Evolutionary conservation across 352 stramenopile genomes (phyloP), one percentile per base, ranked within the genome.

Genomic region (Phytophthora capsici): DNA sequence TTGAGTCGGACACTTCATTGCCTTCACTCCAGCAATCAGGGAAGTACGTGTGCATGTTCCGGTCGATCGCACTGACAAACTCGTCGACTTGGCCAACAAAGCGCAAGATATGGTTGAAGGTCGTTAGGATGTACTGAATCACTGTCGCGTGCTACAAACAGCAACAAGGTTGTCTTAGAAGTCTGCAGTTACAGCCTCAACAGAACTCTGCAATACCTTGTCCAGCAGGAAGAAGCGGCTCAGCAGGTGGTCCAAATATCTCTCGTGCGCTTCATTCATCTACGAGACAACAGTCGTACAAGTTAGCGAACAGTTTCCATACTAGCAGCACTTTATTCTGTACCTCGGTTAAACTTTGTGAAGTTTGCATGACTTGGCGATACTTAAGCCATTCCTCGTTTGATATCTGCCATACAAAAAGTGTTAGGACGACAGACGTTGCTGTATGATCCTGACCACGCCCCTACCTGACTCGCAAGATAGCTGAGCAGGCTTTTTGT

Each of bases 71-170:
- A 4, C 71, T 73, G 20, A 90, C 69, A 23, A 84, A 75, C 47
- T 81, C 80, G 19, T 91, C 73, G 8, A 88, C 68, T 22, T 78
- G 75, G 4, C 61, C 71, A 34, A 89, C 74, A 56, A 83, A 94
- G 6, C 73, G 59, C 52, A 94, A 80, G 23, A 92, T 78, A 26
- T 90, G 82, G 47, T 92, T 89, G 58, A 92, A 89, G 14, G 84
- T 88, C 23, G 75, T 81, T 44, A 91, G 47, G 36, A 90, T 88
- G 57, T 90, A 88, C 54, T 85, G 70, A 26, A 87, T 81, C n/a
- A 91, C 80, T 0, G 69, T 78, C 38, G 75, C 67, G 22, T 93
- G 77, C 82, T 91, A 28, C 6, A 60, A 30, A 23, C 17, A 37
- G 26, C 1, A 51, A 54, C 8, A 41, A 69, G 14, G 41, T 41